Evolutionary conservation across 257 asterid genomes (phyloP), one percentile per base, ranked within the genome.

Genomic region (Misopates orontium): DNA sequence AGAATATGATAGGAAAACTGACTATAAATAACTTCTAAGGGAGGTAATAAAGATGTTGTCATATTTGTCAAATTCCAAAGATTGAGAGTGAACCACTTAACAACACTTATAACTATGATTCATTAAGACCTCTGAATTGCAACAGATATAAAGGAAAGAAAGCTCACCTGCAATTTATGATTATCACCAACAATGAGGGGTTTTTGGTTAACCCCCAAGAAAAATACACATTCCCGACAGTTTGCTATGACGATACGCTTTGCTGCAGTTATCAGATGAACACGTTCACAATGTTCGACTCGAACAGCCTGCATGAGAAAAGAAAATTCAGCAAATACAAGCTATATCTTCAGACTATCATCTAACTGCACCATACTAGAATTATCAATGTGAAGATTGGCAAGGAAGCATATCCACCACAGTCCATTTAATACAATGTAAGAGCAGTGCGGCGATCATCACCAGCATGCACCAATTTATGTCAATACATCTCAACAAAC

Each of bases 221-320:
- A 93, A 84, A 93, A 90, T 44, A 93, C 61, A 56, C 97, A 93
- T 79, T 93, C 98, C 48, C 98, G 98, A 73, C 98, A 93, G 72
- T 90, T 93, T 63, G 92, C 96, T 64, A 93, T 85, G 75, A 95
- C 83, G 76, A 89, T 86, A 48, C 95, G 96, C 76, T 85, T 90
- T 53, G 95, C 87, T 44, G 98, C 96, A 70, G 90, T 82, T 68
- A 93, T 84, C 70, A 93, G 80, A 73, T 93, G 98, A 56, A 93
- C 97, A 18, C 98, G 97, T 77, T 93, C 98, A 78, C 98, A 93
- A 64, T 90, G 98, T 76, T 93, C 98, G 71, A 91, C 85, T 78
- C 98, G 85, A 63, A 91, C 81, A 56, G 98, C 96, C 98, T 91
- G 84, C 69, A 61, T 69, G 54, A 64, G 50, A 36, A 36, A n/a